Evolutionary conservation across 2,329 filamentous ascomycete species (phyloP).

Genomic region (Nigrospora oryzae): DNA sequence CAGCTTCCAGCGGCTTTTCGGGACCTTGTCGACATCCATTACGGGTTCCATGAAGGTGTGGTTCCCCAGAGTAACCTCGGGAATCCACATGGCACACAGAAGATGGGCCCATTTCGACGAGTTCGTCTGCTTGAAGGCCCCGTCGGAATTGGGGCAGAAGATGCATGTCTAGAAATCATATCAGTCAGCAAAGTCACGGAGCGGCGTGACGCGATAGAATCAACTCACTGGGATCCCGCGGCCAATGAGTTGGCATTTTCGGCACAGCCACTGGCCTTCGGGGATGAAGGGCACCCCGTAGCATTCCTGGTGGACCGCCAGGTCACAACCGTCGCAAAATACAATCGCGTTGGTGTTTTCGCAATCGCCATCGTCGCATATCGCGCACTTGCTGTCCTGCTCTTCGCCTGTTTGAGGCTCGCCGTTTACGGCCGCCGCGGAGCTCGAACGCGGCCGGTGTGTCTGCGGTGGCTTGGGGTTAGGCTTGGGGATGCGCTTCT

Average conservation of each 20-base stretch:
- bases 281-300: constrained; percentile 98
- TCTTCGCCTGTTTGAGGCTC: constrained; percentile 84
- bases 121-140: constrained; percentile 97
- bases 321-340: constrained; percentile 95
- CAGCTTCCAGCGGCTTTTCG: constrained; percentile 87
- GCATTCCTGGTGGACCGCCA: constrained; percentile 97
- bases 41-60: constrained; percentile 97
- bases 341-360: constrained; percentile 99
- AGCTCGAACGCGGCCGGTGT: constrained; percentile 85
- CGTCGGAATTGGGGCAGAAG: constrained; percentile 95
- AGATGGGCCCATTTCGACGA: constrained; percentile 95
- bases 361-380: constrained; percentile 98
- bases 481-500: constrained; percentile 93
- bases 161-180: constrained; percentile 64
- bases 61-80: constrained; percentile 91
- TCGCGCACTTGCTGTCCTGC: constrained; percentile 93
- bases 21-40: constrained; percentile 95
- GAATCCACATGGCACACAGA: constrained; percentile 96
- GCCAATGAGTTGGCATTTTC: constrained; percentile 93
- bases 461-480: constrained; percentile 95
- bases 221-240: constrained; percentile 70
- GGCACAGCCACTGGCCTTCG: constrained; percentile 95
- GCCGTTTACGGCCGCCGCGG: constrained; percentile 89
- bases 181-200: constrained; percentile 1
- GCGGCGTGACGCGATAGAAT: not conserved